These are phyloP conservation scores for Orbilia ellipsospora DNA, from an alignment of 2,329 filamentous ascomycete genomes.

Conservation along the genomic window DNA sequence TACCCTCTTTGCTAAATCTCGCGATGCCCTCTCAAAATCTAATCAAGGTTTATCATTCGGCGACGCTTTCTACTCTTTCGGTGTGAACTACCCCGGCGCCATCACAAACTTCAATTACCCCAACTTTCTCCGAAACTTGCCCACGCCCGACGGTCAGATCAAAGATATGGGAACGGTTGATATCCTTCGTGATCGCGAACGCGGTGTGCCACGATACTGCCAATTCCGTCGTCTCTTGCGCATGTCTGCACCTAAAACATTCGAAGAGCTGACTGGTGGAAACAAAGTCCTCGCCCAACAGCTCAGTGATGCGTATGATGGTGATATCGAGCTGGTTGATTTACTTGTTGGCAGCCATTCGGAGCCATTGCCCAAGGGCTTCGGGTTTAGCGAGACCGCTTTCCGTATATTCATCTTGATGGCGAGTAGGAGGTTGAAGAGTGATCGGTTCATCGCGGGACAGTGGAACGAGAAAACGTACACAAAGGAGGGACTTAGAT, in stretches of 20 bases:
- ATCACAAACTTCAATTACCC: conserved; percentile 64
- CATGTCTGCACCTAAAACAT: conserved; percentile 61
- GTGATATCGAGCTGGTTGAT: conserved; percentile 64
- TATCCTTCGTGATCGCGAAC: conserved; percentile 65
- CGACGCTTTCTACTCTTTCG: conserved; percentile 65
- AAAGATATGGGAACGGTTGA: conserved; percentile 66
- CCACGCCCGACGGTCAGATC: conserved; percentile 63
- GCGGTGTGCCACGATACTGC: conserved; percentile 65
- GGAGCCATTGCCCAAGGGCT: conserved; percentile 65
- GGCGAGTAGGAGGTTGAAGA: conserved; percentile 64
- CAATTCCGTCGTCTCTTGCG: conserved; percentile 65
- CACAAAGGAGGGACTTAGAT: conserved; percentile 63
- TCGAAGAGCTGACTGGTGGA: conserved; percentile 63
- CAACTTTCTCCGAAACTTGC: conserved; percentile 63
- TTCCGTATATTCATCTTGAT: conserved; percentile 66
- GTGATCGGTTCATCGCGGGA: conserved; percentile 65
- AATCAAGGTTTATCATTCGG: conserved; percentile 60
- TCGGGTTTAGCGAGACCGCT: conserved; percentile 66
- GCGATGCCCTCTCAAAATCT: conserved; percentile 59
- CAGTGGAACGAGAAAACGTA: conserved; percentile 64
- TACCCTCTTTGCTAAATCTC: conserved; percentile 61
- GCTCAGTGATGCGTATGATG: conserved; percentile 63
- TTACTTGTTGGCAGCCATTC: conserved; percentile 63
- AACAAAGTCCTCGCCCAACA: conserved; percentile 62
- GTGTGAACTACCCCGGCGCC: conserved; percentile 66